Evolutionary conservation across 2,329 filamentous ascomycete genomes (phyloP).

Genomic region (Emergomyces pasteurianus): DNA sequence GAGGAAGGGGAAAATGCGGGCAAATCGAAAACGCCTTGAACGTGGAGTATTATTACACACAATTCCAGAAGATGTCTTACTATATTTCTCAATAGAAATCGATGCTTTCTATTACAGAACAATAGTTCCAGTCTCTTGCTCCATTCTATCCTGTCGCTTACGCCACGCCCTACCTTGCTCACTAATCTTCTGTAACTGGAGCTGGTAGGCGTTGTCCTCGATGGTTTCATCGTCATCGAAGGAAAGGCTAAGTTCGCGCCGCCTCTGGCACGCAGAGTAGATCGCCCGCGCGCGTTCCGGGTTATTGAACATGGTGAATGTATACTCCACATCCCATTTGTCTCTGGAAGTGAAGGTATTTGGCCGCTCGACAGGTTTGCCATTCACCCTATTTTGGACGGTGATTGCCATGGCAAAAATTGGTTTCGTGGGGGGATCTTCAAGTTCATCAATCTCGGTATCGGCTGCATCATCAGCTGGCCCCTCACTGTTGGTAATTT

Average conservation of each 20-base stretch:
- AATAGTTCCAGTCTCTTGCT: constrained; percentile 33
- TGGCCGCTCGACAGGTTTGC: constrained; percentile 50
- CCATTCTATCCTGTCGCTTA: constrained; percentile 39
- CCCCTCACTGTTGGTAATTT: not conserved
- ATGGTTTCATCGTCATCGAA: constrained; percentile 21
- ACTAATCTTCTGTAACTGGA: constrained; percentile 35
- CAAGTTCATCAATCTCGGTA: not conserved
- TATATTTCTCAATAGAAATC: not conserved
- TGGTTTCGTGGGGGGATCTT: constrained; percentile 15
- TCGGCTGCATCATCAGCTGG: not conserved
- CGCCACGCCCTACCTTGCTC: constrained; percentile 49
- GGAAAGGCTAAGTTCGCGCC: constrained; percentile 40
- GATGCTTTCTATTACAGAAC: constrained; percentile 29
- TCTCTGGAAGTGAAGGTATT: constrained; percentile 32
- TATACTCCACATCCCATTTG: constrained; percentile 67
- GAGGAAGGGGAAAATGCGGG: not conserved
- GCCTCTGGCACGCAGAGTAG: constrained; percentile 45
- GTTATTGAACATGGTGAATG: constrained; percentile 50
- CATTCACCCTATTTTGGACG: constrained; percentile 61
- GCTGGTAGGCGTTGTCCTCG: constrained; percentile 25
- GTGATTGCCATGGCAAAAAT: constrained; percentile 61
- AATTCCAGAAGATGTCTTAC: not conserved
- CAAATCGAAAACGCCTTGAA: not conserved
- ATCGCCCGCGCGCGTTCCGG: constrained; percentile 35
- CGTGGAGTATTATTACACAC: not conserved